Base-by-base conservation (phyloP, 1,139 yeast species). In the Yamadazyma triangularis region DNA sequence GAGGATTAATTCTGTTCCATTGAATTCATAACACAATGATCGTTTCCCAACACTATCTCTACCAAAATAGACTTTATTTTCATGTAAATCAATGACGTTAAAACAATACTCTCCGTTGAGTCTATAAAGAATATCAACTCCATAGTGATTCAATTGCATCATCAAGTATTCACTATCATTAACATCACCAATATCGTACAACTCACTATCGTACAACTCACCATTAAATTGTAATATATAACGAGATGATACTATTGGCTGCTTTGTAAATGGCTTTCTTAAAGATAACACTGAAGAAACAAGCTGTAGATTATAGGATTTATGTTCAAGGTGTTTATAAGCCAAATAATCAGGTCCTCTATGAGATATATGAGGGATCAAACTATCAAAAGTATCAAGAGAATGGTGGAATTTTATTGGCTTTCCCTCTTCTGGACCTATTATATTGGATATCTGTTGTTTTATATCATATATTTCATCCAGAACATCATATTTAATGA, bases 81-180 rank as follows among this genome's bases (percentile, higher is more conserved):
- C 44, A 1, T 39, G 13, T 10, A 45, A 40, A 40, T 77, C 84
- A 23, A 70, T 50, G 37, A 74, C 60, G 26, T 65, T 67, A 53
- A 62, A 76, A 0, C 98, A 93, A 64, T 79, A 91, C 51, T 91
- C 98, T 1, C 99, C 99, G 20, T 71, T 64, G 18, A 86, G 43
- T 2, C 32, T 34, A n/a, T 59, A 51, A 2, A 65, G 70, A 32
- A 33, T 70, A 32, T 36, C 53, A 20, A 43, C 66, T 0, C 64
- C 58, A 14, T 64, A 57, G 2, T 42, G 39, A 4, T 57, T 28
- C 1, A 41, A 28, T 4, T 15, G 27, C 2, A 31, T 24, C 12
- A 35, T 29, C 8, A 49, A 31, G 25, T 42, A 65, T 9, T 41
- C 48, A 0, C 73, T 68, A 40, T 69, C 72, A 35, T 63, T 67